These are phyloP conservation scores for Annona cherimola DNA, from an alignment of 164 flowering plant species.

Conservation along the genomic window DNA sequence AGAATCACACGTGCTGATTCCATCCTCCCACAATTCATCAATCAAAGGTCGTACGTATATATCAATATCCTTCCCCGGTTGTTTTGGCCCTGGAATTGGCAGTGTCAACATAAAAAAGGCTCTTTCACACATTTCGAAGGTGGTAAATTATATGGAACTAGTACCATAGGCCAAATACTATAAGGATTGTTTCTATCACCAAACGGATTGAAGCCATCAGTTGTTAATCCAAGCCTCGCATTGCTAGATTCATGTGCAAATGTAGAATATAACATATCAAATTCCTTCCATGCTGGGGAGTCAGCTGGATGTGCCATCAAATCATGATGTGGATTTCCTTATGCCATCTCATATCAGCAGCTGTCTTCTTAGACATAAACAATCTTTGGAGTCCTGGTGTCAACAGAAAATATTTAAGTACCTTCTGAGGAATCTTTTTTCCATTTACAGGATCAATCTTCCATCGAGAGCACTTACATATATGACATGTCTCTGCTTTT, in stretches of 20 bases:
- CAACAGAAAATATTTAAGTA: too few relatives aligned
- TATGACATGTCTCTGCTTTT: neutral
- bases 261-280: neutral
- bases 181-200: neutral
- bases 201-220: slow-evolving; percentile 7
- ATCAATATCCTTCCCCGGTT: neutral
- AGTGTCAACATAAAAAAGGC: neutral
- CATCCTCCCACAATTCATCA: neutral
- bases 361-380: neutral
- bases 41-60: neutral
- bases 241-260: neutral
- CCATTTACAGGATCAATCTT: neutral
- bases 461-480: neutral
- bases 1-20: too few relatives aligned
- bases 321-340: neutral
- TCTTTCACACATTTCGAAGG: slow-evolving; percentile 5
- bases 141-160: neutral
- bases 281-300: neutral
- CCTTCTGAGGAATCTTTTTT: neutral
- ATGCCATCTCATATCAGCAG: slow-evolving; percentile 3
- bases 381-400: too few relatives aligned
- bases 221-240: slow-evolving; percentile 2
- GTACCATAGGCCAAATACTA: neutral
- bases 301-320: slow-evolving; percentile 4
- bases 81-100: neutral